Conservation (phyloP, 768 basidiomycete species). For the Sarcodon sp. region DNA sequence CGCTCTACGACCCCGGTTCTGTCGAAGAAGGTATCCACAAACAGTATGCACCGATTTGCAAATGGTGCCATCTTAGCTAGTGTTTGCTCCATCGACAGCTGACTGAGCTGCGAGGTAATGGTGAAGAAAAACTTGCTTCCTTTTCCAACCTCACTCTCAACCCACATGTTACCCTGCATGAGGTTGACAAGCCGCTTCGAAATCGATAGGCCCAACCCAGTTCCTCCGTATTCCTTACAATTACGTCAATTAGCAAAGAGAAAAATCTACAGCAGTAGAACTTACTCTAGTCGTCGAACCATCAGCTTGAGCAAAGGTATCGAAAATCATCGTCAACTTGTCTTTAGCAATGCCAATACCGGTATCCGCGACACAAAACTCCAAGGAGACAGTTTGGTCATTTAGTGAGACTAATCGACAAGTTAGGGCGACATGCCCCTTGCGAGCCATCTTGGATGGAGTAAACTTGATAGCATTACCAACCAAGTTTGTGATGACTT, state of each 20-base stretch:
- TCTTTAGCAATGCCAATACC: constrained; percentile 99
- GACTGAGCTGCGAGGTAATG: constrained; percentile 75
- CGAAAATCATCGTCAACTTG: constrained; percentile 96
- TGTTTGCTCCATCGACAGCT: constrained; percentile 59
- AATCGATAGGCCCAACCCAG: constrained; percentile 91
- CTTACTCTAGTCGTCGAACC: constrained; percentile 89
- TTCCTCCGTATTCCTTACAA: constrained; percentile 86
- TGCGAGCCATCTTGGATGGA: constrained; percentile 59
- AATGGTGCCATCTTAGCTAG: constrained; percentile 78
- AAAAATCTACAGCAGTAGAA: constrained; percentile 8
- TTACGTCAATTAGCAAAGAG: background rate
- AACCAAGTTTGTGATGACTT: constrained; percentile 91
- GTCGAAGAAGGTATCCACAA: constrained; percentile 79
- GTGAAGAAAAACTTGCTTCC: constrained; percentile 97
- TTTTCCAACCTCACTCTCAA: constrained; percentile 85
- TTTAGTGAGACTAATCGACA: constrained; percentile 70
- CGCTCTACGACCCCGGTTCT: constrained; percentile 61
- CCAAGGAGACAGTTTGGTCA: constrained; percentile 76
- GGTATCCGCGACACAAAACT: constrained; percentile 96
- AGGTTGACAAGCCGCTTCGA: constrained; percentile 94
- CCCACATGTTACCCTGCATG: constrained; percentile 99
- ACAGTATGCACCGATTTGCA: constrained; percentile 78
- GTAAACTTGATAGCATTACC: constrained; percentile 98
- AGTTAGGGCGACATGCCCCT: constrained; percentile 86
- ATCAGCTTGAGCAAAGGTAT: constrained; percentile 98